Evolutionary conservation across 1,284 basidiomycete genomes (phyloP).

Genomic region (Leucoagaricus sp.): DNA sequence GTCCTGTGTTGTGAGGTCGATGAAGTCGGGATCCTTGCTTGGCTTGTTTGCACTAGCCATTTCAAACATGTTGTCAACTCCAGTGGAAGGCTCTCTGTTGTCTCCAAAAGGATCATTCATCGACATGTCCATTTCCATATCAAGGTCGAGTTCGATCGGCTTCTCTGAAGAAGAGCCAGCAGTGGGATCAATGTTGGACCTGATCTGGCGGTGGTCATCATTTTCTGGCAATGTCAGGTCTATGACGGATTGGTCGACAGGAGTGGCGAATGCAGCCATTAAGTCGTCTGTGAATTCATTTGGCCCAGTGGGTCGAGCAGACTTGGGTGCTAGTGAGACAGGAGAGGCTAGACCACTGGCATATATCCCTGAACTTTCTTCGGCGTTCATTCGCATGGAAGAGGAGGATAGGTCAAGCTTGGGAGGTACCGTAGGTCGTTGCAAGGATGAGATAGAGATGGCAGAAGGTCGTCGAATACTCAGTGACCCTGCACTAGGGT

Average conservation of each 20-base stretch:
- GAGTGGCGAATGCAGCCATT: conserved; percentile 55
- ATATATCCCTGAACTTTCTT: conserved; percentile 62
- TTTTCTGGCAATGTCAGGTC: conserved; percentile 44
- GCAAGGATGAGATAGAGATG: conserved; percentile 75
- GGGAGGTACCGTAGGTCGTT: conserved; percentile 64
- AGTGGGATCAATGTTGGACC: conserved; percentile 34
- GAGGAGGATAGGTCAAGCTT: conserved; percentile 74
- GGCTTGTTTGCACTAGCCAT: conserved; percentile 7
- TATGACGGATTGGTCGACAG: conserved; percentile 36
- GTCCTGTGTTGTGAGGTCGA: conserved; percentile 10
- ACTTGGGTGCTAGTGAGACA: conserved; percentile 76
- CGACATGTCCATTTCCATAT: conserved; percentile 66
- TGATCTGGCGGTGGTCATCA: conserved; percentile 22
- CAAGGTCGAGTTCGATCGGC: conserved; percentile 77
- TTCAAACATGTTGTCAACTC: conserved; percentile 12
- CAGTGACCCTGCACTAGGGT: conserved; percentile 25
- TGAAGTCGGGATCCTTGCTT: conserved; percentile 3
- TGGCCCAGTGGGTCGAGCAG: conserved; percentile 52
- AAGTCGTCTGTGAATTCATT: conserved; percentile 62
- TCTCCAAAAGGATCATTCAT: conserved; percentile 57
- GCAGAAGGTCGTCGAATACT: conserved; percentile 60
- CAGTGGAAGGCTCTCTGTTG: conserved; percentile 30
- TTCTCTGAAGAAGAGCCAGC: conserved; percentile 71
- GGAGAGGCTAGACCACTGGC: conserved; percentile 67
- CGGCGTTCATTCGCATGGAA: conserved; percentile 59